These are phyloP conservation scores for Penicillium silybi DNA, from an alignment of 495 filamentous ascomycete genomes.

Conservation along the genomic window DNA sequence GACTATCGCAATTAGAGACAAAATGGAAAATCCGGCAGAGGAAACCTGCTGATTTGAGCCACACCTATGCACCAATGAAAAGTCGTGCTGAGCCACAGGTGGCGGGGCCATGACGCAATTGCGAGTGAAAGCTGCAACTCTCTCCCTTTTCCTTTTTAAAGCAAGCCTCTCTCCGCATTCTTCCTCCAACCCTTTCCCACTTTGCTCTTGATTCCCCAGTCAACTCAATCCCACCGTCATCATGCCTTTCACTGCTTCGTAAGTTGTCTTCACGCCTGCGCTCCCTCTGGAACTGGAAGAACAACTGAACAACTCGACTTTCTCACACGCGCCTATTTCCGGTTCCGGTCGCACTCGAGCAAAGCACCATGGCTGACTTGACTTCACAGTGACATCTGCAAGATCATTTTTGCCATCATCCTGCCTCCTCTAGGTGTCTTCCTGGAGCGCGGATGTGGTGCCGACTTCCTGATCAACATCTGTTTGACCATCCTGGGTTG, in stretches of 20 bases:
- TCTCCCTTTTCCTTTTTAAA: conserved; percentile 15
- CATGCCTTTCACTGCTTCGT: conserved; percentile 66
- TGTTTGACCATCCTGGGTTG: conserved; percentile 79
- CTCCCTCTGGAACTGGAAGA: background rate
- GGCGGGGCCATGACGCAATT: conserved; percentile 23
- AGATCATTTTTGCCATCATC: conserved; percentile 85
- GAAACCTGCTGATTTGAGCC: no score
- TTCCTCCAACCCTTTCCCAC: conserved; percentile 2
- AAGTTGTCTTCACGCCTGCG: no score
- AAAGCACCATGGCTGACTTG: background rate
- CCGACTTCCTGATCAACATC: conserved; percentile 84
- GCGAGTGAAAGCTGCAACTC: conserved; percentile 2
- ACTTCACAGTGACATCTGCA: conserved; percentile 72
- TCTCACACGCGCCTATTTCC: background rate
- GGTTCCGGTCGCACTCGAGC: background rate
- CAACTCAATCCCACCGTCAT: conserved; percentile 17
- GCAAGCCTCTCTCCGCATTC: conserved; percentile 13
- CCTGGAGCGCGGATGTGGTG: conserved; percentile 79
- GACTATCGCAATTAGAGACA: conserved; percentile 4
- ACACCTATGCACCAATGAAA: background rate
- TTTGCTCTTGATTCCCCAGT: background rate
- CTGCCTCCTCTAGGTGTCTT: conserved; percentile 89
- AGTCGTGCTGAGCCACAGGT: conserved; percentile 11
- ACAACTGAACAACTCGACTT: background rate
- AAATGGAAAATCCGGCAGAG: background rate